Conservation (phyloP, 1,284 basidiomycete genomes). For the Microbotryomycetes sp. region DNA sequence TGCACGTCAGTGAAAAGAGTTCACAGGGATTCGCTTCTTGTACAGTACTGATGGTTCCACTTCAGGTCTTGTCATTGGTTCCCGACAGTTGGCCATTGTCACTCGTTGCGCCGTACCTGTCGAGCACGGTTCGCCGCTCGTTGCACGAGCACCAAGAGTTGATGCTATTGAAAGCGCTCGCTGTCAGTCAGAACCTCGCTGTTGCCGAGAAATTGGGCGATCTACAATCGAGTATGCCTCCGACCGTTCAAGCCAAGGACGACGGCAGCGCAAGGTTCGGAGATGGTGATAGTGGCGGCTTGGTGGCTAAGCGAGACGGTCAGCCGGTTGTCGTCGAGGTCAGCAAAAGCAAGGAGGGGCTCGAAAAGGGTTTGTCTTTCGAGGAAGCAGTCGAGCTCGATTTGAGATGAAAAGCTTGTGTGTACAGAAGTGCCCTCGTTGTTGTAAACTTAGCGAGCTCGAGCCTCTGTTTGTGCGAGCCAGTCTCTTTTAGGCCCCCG, state of each 20-base stretch:
- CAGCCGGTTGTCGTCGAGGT: background rate
- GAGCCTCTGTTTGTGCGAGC: no score
- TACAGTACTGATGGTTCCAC: conserved; percentile 5
- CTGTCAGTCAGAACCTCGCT: conserved; percentile 62
- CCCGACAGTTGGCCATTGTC: conserved; percentile 68
- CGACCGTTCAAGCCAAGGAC: no score
- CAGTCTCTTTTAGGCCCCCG: background rate
- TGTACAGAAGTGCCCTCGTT: no score
- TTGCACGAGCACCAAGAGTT: conserved; percentile 65
- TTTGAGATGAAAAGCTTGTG: background rate
- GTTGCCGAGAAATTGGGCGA: conserved; percentile 37
- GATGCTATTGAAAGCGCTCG: conserved; percentile 63
- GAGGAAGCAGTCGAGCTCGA: conserved; percentile 23
- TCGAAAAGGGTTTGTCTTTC: background rate
- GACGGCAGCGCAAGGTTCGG: background rate
- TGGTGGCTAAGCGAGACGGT: no score
- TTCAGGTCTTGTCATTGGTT: conserved; percentile 61
- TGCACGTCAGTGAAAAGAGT: conserved; percentile 54
- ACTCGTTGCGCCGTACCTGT: conserved; percentile 65
- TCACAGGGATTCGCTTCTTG: background rate
- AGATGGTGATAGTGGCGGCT: background rate
- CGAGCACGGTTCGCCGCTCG: conserved; percentile 65
- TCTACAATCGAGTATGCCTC: no score
- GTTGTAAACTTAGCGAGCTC: no score
- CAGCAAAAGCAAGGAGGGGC: background rate